phyloP scores from a whole-genome alignment of 805 yeast species.

The Ogataea pini region DNA sequence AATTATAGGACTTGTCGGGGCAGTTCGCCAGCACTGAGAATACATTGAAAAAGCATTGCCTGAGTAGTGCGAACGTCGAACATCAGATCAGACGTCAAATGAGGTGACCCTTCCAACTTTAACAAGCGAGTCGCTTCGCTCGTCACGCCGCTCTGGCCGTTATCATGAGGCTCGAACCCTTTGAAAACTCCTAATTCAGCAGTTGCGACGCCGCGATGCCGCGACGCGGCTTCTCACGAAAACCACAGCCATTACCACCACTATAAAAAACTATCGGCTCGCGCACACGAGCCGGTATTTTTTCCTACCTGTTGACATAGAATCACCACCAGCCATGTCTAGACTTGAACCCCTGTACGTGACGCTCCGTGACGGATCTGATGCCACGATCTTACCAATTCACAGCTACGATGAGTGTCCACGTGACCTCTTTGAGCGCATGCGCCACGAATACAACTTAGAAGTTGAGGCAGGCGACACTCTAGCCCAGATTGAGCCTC shows the following conservation, averaged over 20 bases:
- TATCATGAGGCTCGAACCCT: neutral
- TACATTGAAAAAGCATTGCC: too few relatives aligned
- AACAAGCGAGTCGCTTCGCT: too few relatives aligned
- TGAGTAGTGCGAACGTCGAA: too few relatives aligned
- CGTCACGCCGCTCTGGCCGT: too few relatives aligned
- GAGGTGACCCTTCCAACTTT: too few relatives aligned
- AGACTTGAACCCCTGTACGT: constrained; percentile 13
- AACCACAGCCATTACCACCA: neutral
- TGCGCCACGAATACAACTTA: constrained; percentile 56
- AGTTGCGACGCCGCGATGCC: neutral
- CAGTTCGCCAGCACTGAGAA: too few relatives aligned
- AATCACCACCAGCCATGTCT: neutral
- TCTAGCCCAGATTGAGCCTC: constrained; percentile 57
- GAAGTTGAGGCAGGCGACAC: constrained; percentile 76
- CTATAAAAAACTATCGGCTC: neutral
- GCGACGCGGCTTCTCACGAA: neutral
- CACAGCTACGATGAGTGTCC: constrained; percentile 53
- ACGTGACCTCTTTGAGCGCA: constrained; percentile 42
- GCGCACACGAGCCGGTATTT: neutral
- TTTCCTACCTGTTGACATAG: too few relatives aligned
- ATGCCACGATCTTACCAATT: constrained; percentile 60
- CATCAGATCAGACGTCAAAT: too few relatives aligned
- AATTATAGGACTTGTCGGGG: neutral
- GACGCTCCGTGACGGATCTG: constrained; percentile 29
- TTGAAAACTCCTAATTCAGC: neutral